Evolutionary conservation across 2,329 filamentous ascomycete genomes (phyloP), one percentile per base, ranked within the genome.

Genomic region (Epichloe glyceriae): DNA sequence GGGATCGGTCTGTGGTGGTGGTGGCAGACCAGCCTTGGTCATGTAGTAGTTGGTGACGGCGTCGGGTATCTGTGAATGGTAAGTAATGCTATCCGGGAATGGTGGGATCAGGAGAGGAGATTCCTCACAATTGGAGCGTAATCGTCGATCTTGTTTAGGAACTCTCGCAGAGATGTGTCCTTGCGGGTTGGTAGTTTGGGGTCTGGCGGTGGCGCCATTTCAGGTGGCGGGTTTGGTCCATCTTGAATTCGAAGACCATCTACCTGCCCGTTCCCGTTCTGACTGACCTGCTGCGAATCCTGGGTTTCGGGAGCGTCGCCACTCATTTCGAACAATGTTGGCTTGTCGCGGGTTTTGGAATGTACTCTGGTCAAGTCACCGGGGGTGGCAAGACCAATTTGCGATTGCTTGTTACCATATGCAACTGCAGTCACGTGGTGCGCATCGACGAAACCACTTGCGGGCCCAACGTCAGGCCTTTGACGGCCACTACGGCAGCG

Each of bases 31-130:
- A 57, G 91, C 89, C 60, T 94, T 86, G 38, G 91, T 95, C 72
- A 98, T 86, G 72, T 98, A 98, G 76, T 97, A 96, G 67, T 95
- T 85, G 55, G 90, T 97, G 20, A 98, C 93, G 19, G 93, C 93
- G 64, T 98, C 93, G 44, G 93, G 93, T 60, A 98, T 97, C 88
- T 95, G 60, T 15, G 22, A 30, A 4, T 41, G 12, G 22, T 41
- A n/a, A 41, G 41, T 48, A 15, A n/a, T 22, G 3, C 45, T 11
- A 6, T 35, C 5, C n/a, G 5, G 12, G 40, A 19, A 3, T 17
- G 20, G 7, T 8, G 10, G 4, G n/a, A n/a, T 20, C 4, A 10
- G 33, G 6, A 7, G 17, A 34, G 14, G 15, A 12, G 37, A 19
- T n/a, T 8, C 50, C 85, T 57, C 78, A 96, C 90, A 62, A 98